These are phyloP conservation scores for Backusella luteola DNA, from an alignment of 192 early-diverging fungal species.

Conservation along the genomic window DNA sequence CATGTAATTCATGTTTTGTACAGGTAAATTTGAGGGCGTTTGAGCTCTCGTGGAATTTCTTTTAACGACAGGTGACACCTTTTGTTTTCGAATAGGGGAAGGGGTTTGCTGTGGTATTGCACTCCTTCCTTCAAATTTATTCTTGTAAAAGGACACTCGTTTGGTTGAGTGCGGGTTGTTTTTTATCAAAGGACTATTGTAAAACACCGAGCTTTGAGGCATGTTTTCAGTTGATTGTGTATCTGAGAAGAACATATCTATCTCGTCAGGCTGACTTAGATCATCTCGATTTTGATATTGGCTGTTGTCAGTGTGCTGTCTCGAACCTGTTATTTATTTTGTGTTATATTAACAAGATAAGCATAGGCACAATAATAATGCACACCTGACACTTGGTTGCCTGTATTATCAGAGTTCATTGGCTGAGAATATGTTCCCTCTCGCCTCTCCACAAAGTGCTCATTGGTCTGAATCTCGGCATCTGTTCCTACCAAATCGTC, in stretches of 20 bases:
- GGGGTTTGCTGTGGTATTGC: not conserved
- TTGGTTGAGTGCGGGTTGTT: not conserved
- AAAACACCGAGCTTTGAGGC: not conserved
- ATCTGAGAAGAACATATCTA: not conserved
- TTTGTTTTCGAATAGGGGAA: not conserved
- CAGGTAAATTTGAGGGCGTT: not conserved
- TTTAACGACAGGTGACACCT: not conserved
- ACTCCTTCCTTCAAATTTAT: not conserved
- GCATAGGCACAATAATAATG: not conserved
- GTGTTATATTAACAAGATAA: not conserved
- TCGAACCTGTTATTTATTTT: not conserved
- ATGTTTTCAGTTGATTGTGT: not conserved
- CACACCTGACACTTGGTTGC: not conserved
- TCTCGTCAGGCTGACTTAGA: not conserved
- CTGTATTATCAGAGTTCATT: not conserved
- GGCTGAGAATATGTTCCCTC: not conserved
- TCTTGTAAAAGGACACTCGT: not conserved
- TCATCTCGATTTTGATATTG: not conserved
- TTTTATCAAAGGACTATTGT: not conserved
- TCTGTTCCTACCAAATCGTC: not conserved
- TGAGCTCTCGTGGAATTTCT: not conserved
- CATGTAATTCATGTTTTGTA: not conserved
- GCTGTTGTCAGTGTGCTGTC: not conserved
- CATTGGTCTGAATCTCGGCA: not conserved
- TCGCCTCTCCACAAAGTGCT: not conserved